These are phyloP conservation scores for Raffaelea arxii DNA, from an alignment of 2,329 filamentous ascomycete genomes.

Conservation along the genomic window DNA sequence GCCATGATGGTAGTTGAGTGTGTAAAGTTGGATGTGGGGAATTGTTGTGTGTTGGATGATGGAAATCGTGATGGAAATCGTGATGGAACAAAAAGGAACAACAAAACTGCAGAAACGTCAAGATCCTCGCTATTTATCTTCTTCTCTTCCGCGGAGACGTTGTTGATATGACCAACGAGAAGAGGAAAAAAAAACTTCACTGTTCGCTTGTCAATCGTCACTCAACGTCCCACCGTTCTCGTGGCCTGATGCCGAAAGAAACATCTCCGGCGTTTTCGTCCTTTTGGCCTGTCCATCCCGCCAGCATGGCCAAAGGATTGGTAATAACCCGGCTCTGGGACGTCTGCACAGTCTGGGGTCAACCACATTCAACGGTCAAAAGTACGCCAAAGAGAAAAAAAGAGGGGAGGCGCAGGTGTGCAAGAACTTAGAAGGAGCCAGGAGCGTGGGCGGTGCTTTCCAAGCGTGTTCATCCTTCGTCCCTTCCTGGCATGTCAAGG, in stretches of 20 bases:
- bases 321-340: not conserved
- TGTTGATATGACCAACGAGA: not conserved
- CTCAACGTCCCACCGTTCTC: not conserved
- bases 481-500: too few species aligned
- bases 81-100: not conserved
- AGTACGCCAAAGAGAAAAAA: not conserved
- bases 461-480: not conserved
- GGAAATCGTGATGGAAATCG: not conserved
- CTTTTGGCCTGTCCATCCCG: not conserved
- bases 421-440: not conserved
- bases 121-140: not conserved
- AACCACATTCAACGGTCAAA: too few species aligned
- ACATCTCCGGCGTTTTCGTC: conserved; percentile 8
- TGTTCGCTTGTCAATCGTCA: not conserved
- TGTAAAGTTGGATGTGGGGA: not conserved
- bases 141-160: not conserved
- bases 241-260: conserved; percentile 3
- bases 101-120: not conserved
- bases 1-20: not conserved
- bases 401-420: not conserved
- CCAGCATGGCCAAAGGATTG: not conserved
- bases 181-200: not conserved
- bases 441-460: not conserved
- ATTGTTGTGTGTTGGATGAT: not conserved
- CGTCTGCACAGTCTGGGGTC: not conserved